Evolutionary conservation across 495 filamentous ascomycete species (phyloP), one percentile per base, ranked within the genome.

Genomic region (Penicillium soppii): DNA sequence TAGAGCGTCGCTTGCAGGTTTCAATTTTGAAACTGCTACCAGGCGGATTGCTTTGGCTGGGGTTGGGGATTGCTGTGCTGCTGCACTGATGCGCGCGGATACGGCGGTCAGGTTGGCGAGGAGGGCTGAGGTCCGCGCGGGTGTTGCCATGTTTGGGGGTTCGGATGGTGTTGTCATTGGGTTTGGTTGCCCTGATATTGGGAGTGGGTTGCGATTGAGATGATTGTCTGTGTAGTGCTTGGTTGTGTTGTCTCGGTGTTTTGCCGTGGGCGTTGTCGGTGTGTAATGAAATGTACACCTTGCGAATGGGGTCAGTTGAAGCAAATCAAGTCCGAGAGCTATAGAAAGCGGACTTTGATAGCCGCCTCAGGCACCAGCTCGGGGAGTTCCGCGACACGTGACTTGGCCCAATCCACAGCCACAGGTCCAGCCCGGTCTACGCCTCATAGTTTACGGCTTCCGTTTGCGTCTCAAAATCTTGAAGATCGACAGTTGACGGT

Each of bases 1-100:
- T 35, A 95, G 77, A 61, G 97, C 84, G 71, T 97, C 95, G 46
- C 86, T 83, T 44, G 84, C 88, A 9, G 94, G 91, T 68, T 97
- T 96, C 57, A 94, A 78, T 67, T 98, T 98, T 15, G 91, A 96
- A 43, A 98, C 92, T 26, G 91, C 91, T 20, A 98, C 88, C 20
- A 97, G 76, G 16, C 94, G 87, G 47, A 95, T 50, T 9, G 67
- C 52, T 52, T 68, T 67, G 52, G 39, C 42, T 17, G 60, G 42
- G 17, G 42, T 45, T 17, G 56, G 38, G 16, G 59, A 39, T 19
- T 48, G 52, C 10, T 57, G 25, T 13, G 63, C 36, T 26, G 72
- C 66, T 25, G 66, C 52, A 40, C 58, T 57, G 56, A 77, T 52
- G 41, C 68, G 70, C 10, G 66, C 46, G 9, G 58, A 54, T 20